These are phyloP conservation scores for Thoreauomyces humboldtii DNA, from an alignment of 192 early-diverging fungal genomes.

Conservation along the genomic window DNA sequence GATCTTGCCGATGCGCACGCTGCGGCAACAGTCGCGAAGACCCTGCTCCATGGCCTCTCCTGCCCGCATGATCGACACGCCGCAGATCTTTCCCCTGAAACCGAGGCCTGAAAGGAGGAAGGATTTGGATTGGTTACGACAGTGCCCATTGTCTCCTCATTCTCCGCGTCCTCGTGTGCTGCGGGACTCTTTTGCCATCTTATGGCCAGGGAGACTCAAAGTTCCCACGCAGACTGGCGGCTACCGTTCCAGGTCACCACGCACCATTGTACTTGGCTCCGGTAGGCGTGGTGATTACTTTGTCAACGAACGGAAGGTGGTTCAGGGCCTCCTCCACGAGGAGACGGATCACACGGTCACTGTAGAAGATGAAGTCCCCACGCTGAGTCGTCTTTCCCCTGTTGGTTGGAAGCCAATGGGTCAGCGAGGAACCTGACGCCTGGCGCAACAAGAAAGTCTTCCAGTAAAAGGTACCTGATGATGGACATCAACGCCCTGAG, in stretches of 20 bases:
- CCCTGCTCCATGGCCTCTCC: constrained; percentile 92
- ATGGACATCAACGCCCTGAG: constrained; percentile 57
- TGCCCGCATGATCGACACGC: constrained; percentile 93
- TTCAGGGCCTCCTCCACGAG: constrained; percentile 93
- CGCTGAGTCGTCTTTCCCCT: constrained; percentile 66
- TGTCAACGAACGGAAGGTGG: constrained; percentile 82
- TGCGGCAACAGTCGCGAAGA: constrained; percentile 77
- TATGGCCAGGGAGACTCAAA: too few species aligned
- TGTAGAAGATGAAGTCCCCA: constrained; percentile 92
- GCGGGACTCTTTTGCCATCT: too few species aligned
- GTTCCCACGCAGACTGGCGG: too few species aligned
- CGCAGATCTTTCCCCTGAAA: constrained; percentile 86
- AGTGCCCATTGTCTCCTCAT: neutral
- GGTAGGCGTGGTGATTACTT: constrained; percentile 77
- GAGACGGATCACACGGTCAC: constrained; percentile 58
- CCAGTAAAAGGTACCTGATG: constrained; percentile 52
- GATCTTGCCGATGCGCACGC: constrained; percentile 93
- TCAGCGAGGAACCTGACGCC: too few species aligned
- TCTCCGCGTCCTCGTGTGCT: too few species aligned
- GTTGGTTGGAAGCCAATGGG: neutral
- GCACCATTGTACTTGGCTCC: constrained; percentile 38
- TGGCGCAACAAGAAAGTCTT: too few species aligned
- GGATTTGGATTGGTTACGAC: neutral
- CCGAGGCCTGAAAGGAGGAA: constrained; percentile 58
- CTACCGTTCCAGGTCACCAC: too few species aligned